phyloP scores from a whole-genome alignment of 139 green algal genomes.

The Chlorella vulgaris region DNA sequence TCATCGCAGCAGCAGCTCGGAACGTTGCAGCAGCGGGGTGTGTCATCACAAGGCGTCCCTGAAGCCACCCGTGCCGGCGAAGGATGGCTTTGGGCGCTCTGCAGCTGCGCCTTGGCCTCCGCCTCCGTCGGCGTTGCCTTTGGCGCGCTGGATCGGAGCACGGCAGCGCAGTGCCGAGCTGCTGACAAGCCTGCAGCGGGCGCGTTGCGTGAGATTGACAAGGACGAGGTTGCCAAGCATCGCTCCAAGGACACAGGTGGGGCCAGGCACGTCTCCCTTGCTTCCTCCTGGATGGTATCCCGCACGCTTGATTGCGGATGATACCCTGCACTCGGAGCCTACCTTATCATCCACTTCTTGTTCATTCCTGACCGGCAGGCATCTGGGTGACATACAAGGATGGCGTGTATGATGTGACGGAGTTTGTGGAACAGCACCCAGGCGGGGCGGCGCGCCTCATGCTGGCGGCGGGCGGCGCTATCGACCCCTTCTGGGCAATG shows the following conservation, averaged over 20 bases:
- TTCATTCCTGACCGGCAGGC: conserved; percentile 16
- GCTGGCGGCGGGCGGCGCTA: conserved; percentile 80
- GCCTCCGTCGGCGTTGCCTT: too few relatives aligned
- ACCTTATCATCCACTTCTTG: not conserved
- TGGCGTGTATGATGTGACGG: conserved; percentile 89
- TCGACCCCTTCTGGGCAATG: conserved; percentile 91
- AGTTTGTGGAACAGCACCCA: conserved; percentile 61
- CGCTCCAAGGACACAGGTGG: conserved; percentile 48
- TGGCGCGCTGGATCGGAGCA: too few relatives aligned
- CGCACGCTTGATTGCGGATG: too few relatives aligned
- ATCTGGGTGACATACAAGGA: conserved; percentile 92
- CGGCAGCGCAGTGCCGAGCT: conserved; percentile 12
- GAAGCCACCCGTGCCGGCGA: too few relatives aligned
- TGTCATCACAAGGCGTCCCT: not conserved
- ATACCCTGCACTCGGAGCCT: too few relatives aligned
- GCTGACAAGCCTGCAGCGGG: not conserved
- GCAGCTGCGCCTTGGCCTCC: too few relatives aligned
- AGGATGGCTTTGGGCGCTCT: too few relatives aligned
- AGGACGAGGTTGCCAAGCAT: conserved; percentile 83
- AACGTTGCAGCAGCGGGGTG: not conserved
- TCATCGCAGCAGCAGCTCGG: not conserved
- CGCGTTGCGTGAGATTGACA: conserved; percentile 38
- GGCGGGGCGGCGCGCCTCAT: conserved; percentile 75
- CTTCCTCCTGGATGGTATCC: too few relatives aligned
- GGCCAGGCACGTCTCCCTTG: too few relatives aligned